Percentiles rank a stretch among this genome's conserved stretches.
Evolutionary conservation across 1,284 basidiomycete species (phyloP).

Genomic region (Cutaneotrichosporon mucoides): DNA sequence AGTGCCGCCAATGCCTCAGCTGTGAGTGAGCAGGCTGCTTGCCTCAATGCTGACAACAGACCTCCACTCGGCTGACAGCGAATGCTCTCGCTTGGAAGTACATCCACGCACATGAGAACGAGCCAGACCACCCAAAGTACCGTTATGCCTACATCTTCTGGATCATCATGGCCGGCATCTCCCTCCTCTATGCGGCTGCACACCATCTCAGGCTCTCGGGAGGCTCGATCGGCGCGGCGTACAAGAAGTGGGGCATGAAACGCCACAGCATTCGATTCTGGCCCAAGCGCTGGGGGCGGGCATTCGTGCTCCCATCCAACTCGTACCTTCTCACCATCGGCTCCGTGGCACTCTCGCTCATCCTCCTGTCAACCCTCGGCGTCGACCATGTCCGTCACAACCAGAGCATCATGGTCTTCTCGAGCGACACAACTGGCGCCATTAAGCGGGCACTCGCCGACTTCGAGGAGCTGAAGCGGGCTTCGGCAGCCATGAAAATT

Average conservation of each 20-base stretch:
- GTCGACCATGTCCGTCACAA: slow-evolving; percentile 63
- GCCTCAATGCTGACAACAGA: background rate
- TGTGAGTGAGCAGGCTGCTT: too few relatives aligned
- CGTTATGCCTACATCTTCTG: slow-evolving; percentile 46
- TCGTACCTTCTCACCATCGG: slow-evolving; percentile 58
- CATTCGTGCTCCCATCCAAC: slow-evolving; percentile 60
- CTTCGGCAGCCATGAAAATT: background rate
- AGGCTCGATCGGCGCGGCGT: slow-evolving; percentile 35
- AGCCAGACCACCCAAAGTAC: slow-evolving; percentile 22
- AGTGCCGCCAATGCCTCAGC: too few relatives aligned
- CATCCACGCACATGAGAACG: background rate
- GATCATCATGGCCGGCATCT: slow-evolving; percentile 36
- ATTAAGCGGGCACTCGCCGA: slow-evolving; percentile 24
- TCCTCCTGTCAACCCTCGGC: slow-evolving; percentile 50
- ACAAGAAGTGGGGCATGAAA: slow-evolving; percentile 38
- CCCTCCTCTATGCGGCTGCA: slow-evolving; percentile 31
- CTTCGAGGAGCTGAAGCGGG: background rate
- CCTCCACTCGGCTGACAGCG: background rate
- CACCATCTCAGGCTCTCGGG: slow-evolving; percentile 41
- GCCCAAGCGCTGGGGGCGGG: slow-evolving; percentile 43
- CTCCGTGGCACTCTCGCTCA: slow-evolving; percentile 54
- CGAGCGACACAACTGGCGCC: slow-evolving; percentile 50
- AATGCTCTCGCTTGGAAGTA: background rate
- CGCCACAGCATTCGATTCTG: slow-evolving; percentile 22
- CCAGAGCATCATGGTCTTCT: background rate